A percentile compares a stretch with the other conserved stretches of the same genome.
Evolutionary conservation across 805 yeast species (phyloP).

Genomic region (Geotrichum ghanense): DNA sequence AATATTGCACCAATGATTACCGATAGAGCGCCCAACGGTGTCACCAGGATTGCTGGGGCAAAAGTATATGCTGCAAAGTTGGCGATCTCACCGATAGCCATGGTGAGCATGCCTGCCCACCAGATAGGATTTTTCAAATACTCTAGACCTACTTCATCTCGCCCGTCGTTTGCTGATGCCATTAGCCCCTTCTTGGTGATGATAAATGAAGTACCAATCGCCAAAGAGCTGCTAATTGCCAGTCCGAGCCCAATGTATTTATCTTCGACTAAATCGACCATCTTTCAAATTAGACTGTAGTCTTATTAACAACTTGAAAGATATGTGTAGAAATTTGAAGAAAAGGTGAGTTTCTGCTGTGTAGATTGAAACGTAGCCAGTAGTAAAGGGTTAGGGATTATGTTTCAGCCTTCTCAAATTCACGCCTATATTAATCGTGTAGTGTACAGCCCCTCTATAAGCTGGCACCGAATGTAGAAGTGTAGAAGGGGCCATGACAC

Average conservation of each 20-base stretch:
- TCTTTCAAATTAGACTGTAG: neutral
- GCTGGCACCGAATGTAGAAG: no score
- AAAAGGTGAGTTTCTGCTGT: no score
- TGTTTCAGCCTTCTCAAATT: no score
- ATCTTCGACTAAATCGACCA: conserved; percentile 43
- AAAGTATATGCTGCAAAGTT: conserved; percentile 91
- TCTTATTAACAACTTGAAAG: neutral
- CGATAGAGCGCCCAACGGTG: conserved; percentile 83
- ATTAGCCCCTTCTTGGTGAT: conserved; percentile 79
- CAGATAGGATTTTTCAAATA: conserved; percentile 78
- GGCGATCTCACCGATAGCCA: conserved; percentile 88
- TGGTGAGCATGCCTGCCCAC: conserved; percentile 85
- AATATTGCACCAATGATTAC: conserved; percentile 87
- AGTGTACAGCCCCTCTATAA: no score
- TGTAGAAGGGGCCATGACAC: no score
- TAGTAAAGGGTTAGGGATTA: no score
- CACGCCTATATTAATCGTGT: no score
- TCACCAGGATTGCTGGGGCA: conserved; percentile 87
- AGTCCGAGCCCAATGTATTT: conserved; percentile 81
- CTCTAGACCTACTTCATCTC: conserved; percentile 61
- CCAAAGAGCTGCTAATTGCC: conserved; percentile 78
- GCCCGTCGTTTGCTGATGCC: conserved; percentile 49
- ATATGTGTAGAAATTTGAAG: no score
- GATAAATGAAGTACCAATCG: conserved; percentile 83
- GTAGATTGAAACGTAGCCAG: no score